Evolutionary conservation across 176 grass and related monocot species (phyloP), one percentile per base, ranked within the genome.

Genomic region (Oryza brachyantha): DNA sequence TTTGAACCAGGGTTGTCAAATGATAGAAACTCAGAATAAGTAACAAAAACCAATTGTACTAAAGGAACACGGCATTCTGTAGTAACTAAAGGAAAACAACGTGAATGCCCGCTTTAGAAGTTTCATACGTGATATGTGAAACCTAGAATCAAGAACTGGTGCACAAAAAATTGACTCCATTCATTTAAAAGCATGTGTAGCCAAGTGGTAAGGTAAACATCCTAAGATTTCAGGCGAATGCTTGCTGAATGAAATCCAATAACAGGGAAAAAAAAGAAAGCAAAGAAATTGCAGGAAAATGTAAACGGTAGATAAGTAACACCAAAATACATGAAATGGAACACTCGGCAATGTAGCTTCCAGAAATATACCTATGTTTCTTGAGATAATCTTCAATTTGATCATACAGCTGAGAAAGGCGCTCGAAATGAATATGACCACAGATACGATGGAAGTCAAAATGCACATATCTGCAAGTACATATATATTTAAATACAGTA

Each of bases 371-470:
- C 96, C 81, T 83, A 72, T 94, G 90, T 80, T 90, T 87, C 77
- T 84, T 73, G 61, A 98, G 92, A 64, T 93, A 95, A 45, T 89
- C 90, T 81, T 93, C 68, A 74, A 98, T 93, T 80, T 98, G 86
- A 79, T 89, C 88, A 65, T 95, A 95, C 66, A 98, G 90, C 60
- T 91, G 77, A 76, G 96, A 94, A 29, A 98, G 96, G n/a, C 86
- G 96, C 60, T 95, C 96, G 61, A 98, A 98, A 72, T 98, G 96
- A 79, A 93, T 67, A 87, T 98, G 92, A 5, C 96, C 96, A 31
- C 96, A 98, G 70, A 98, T 88, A 68, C 65, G 83, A 85, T 98
- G 96, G 66, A 98, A 98, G 72, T 98, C 96, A 61, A 95, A 95
- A 86, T 94, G 96, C 55, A 98, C 52, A 81, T 98, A 98, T 88